Evolutionary conservation across 305 asterid species (phyloP).

Genomic region (Ilex paraguariensis): DNA sequence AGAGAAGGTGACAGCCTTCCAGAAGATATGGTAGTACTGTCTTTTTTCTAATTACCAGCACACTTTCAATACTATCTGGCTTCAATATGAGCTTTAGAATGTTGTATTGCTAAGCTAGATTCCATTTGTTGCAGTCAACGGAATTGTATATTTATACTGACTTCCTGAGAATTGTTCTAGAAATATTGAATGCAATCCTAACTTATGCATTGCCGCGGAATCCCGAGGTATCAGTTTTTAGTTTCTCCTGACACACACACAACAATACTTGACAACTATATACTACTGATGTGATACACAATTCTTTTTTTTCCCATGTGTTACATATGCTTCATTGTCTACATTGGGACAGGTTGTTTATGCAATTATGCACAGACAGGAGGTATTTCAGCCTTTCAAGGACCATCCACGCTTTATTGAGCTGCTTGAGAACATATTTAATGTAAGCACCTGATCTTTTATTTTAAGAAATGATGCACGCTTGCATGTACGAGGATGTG

Average conservation of each 20-base stretch:
- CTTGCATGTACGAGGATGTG: no score
- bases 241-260: neutral
- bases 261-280: neutral
- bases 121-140: conserved; percentile 46
- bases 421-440: conserved; percentile 86
- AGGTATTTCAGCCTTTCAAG: conserved; percentile 91
- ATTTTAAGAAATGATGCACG: no score
- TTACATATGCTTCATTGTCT: conserved; percentile 15
- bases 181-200: conserved; percentile 79
- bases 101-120: conserved; percentile 2
- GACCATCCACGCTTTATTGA: conserved; percentile 92
- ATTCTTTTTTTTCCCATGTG: neutral
- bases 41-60: neutral
- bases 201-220: conserved; percentile 84
- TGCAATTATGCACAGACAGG: conserved; percentile 98
- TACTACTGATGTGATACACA: neutral
- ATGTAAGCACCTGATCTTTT: conserved; percentile 32
- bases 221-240: conserved; percentile 66
- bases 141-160: conserved; percentile 87
- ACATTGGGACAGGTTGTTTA: conserved; percentile 70
- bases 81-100: no score
- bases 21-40: conserved; percentile 58
- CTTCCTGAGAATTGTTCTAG: conserved; percentile 89
- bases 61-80: neutral
- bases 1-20: conserved; percentile 62